phyloP scores from a whole-genome alignment of 345 rosid genomes.

The Turritis glabra region DNA sequence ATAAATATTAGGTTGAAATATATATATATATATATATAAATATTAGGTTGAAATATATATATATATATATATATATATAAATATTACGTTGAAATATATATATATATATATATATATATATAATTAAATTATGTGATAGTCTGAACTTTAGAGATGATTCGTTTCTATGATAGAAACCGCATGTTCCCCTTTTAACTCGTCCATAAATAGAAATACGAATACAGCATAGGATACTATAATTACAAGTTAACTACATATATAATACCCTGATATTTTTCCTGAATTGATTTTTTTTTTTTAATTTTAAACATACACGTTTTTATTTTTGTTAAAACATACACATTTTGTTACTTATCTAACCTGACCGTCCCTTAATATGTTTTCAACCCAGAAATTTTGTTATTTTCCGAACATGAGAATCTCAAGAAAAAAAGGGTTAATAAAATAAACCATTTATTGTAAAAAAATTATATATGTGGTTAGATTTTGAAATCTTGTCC shows the following conservation, averaged over 20 bases:
- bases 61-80: background rate
- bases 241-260: background rate
- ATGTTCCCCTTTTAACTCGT: background rate
- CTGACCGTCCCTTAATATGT: background rate
- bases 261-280: background rate
- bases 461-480: background rate
- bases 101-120: background rate
- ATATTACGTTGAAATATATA: background rate
- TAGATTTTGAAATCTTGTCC: slow-evolving; percentile 2
- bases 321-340: background rate
- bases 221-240: background rate
- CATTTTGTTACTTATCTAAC: background rate
- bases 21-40: background rate
- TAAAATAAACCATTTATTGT: background rate
- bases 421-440: background rate
- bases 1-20: background rate
- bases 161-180: background rate
- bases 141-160: background rate
- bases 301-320: background rate
- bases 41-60: too few species aligned
- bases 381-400: slow-evolving; percentile 1
- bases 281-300: too few species aligned
- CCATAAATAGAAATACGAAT: background rate
- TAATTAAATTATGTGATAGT: background rate
- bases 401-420: slow-evolving; percentile 4